These are phyloP conservation scores for Backusella circina DNA, from an alignment of 192 early-diverging fungal species.

Conservation along the genomic window DNA sequence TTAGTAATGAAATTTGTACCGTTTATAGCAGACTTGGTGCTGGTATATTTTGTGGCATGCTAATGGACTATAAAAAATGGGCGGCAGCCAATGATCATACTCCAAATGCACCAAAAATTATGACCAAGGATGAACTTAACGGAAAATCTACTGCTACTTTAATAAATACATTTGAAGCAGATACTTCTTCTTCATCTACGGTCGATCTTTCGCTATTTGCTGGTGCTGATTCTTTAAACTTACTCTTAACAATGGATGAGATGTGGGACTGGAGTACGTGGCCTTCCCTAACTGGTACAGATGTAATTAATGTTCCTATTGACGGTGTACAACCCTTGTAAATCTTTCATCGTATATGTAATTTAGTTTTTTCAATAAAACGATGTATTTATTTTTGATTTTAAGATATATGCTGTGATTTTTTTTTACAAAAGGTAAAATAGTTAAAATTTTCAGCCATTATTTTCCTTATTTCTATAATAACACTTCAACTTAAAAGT, in stretches of 20 bases:
- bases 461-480: no score
- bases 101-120: neutral
- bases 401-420: no score
- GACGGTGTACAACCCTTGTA: neutral
- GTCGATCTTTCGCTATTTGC: neutral
- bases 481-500: no score
- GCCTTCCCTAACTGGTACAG: neutral
- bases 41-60: constrained; percentile 2
- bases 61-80: constrained; percentile 20
- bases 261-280: neutral
- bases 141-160: neutral
- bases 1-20: neutral
- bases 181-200: neutral
- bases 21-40: constrained; percentile 19
- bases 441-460: no score
- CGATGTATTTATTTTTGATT: neutral
- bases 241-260: neutral
- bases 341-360: no score
- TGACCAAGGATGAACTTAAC: neutral
- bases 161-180: neutral
- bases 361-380: no score
- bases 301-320: neutral
- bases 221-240: neutral
- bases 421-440: no score
- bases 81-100: neutral